phyloP scores from a whole-genome alignment of 1,284 basidiomycete species.

The Heliocybe sulcata region DNA sequence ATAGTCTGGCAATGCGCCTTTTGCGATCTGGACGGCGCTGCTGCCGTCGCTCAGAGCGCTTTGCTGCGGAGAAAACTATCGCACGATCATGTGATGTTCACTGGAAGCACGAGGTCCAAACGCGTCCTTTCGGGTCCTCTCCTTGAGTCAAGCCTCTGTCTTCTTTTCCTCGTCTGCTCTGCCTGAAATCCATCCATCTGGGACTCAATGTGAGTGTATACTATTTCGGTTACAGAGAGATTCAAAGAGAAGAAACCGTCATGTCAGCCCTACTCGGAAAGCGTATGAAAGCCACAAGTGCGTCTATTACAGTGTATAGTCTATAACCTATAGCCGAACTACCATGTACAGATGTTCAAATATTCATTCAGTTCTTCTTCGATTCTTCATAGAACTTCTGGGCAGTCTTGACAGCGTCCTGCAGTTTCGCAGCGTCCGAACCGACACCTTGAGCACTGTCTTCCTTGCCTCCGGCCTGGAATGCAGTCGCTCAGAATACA shows the following conservation, averaged over 20 bases:
- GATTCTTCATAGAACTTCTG: conserved; percentile 30
- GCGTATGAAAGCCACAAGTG: too few species aligned
- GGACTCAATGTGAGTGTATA: too few species aligned
- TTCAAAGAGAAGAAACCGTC: too few species aligned
- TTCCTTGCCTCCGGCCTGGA: conserved; percentile 86
- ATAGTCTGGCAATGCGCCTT: not conserved
- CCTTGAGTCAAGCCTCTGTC: too few species aligned
- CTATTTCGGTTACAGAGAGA: too few species aligned
- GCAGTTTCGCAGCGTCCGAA: conserved; percentile 51
- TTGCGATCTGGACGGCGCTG: not conserved
- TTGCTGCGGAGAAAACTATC: not conserved
- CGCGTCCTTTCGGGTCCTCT: too few species aligned
- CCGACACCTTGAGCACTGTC: conserved; percentile 88
- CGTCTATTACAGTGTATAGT: too few species aligned
- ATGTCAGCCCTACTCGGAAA: too few species aligned
- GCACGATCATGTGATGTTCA: not conserved
- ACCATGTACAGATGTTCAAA: not conserved
- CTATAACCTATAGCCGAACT: too few species aligned
- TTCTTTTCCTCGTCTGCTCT: too few species aligned
- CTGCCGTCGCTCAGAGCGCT: not conserved
- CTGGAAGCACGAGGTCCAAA: too few species aligned
- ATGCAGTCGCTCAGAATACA: conserved; percentile 8
- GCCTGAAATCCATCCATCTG: too few species aligned
- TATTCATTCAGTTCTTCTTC: not conserved
- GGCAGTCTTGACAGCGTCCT: conserved; percentile 65